Evolutionary conservation across 345 rosid genomes (phyloP).

Genomic region (Cardamine occulta): DNA sequence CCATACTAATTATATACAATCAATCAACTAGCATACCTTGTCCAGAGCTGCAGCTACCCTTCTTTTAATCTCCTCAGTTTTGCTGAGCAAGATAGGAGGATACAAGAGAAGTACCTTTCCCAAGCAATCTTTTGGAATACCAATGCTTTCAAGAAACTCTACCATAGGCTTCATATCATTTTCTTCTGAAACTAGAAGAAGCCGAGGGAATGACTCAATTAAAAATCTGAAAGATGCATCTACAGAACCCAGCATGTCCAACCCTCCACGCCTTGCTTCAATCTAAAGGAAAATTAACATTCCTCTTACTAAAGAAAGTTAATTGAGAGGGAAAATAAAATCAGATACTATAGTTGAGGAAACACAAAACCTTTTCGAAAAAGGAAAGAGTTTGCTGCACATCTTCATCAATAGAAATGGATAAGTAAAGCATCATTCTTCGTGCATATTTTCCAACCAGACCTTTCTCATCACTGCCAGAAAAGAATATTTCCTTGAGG

Average conservation of each 20-base stretch:
- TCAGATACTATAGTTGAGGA: neutral
- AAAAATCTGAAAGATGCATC: slow-evolving; percentile 64
- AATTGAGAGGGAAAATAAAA: neutral
- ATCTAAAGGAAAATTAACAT: slow-evolving; percentile 52
- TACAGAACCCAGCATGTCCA: slow-evolving; percentile 61
- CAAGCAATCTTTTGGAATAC: slow-evolving; percentile 50
- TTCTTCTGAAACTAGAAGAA: slow-evolving; percentile 66
- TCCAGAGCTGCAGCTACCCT: slow-evolving; percentile 50
- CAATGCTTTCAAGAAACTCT: slow-evolving; percentile 58
- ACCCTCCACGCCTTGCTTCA: slow-evolving; percentile 94
- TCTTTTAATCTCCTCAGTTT: slow-evolving; percentile 49
- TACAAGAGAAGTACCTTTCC: slow-evolving; percentile 64
- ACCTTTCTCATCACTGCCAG: slow-evolving; percentile 62
- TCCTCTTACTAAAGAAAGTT: slow-evolving; percentile 23
- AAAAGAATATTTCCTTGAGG: slow-evolving; percentile 79
- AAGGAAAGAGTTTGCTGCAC: slow-evolving; percentile 82
- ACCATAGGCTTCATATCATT: slow-evolving; percentile 63
- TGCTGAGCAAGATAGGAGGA: slow-evolving; percentile 64
- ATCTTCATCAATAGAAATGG: slow-evolving; percentile 81
- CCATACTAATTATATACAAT: slow-evolving; percentile 3
- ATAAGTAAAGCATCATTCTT: slow-evolving; percentile 73
- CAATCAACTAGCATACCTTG: slow-evolving; percentile 53
- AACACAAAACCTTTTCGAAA: slow-evolving; percentile 75
- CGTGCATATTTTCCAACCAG: slow-evolving; percentile 61
- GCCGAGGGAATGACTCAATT: slow-evolving; percentile 82